Conservation (phyloP, 495 filamentous ascomycete species). For the Xylaria flabelliformis region DNA sequence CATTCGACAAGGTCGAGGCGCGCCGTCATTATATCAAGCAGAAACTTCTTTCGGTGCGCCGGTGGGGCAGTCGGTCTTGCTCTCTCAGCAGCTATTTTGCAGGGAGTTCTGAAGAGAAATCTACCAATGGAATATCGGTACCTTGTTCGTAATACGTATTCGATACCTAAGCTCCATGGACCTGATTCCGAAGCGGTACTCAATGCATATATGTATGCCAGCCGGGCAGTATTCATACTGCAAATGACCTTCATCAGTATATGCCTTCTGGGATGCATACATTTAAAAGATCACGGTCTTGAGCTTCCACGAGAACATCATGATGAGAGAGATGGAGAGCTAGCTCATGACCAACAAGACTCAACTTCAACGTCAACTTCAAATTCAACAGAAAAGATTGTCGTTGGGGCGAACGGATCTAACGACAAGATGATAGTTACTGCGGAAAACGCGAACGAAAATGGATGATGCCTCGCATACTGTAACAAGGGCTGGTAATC, state of each 20-base stretch:
- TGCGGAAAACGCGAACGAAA: background rate
- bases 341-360: background rate
- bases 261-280: conserved; percentile 7
- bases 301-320: background rate
- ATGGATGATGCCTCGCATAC: background rate
- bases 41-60: conserved; percentile 68
- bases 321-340: background rate
- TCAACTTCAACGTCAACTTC: background rate
- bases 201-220: background rate
- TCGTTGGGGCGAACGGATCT: background rate
- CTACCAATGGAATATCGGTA: conserved; percentile 11
- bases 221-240: conserved; percentile 1
- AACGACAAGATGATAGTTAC: background rate
- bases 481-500: background rate
- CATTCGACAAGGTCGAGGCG: conserved; percentile 64
- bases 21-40: conserved; percentile 65
- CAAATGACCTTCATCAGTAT: background rate
- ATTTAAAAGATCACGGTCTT: background rate
- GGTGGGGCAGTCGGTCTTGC: conserved; percentile 67
- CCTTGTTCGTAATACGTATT: background rate
- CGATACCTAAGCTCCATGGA: background rate
- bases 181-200: conserved; percentile 4
- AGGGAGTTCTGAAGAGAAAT: conserved; percentile 51
- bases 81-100: conserved; percentile 63
- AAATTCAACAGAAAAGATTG: background rate